A percentile compares a stretch with the other conserved stretches of the same genome.
Evolutionary conservation across 2,329 filamentous ascomycete species (phyloP).

Genomic region (Penicillium polonicum): DNA sequence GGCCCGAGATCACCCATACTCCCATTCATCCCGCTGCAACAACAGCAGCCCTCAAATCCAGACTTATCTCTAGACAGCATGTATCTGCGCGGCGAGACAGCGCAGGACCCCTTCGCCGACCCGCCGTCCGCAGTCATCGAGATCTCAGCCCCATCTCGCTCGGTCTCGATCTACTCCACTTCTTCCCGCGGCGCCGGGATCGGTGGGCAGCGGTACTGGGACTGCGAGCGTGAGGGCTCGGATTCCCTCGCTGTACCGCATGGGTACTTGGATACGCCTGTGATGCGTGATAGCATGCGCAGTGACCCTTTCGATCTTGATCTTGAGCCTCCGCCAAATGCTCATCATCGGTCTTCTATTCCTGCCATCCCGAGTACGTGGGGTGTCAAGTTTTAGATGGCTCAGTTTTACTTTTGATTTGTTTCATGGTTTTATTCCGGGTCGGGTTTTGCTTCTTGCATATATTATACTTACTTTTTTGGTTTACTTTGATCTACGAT

Average conservation of each 20-base stretch:
- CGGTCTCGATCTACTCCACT: conserved; percentile 17
- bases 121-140: conserved; percentile 14
- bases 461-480: neutral
- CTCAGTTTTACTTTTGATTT: neutral
- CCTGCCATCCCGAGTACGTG: conserved; percentile 4
- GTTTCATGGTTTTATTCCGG: no score
- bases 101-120: neutral
- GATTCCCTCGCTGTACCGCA: neutral
- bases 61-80: conserved; percentile 8
- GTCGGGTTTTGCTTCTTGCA: neutral
- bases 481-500: neutral
- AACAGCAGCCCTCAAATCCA: conserved; percentile 7
- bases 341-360: conserved; percentile 26
- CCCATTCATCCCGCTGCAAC: conserved; percentile 13
- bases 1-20: neutral
- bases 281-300: conserved; percentile 26
- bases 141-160: conserved; percentile 15
- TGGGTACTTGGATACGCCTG: conserved; percentile 4
- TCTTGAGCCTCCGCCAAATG: conserved; percentile 33
- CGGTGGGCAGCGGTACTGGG: conserved; percentile 8
- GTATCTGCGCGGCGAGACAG: neutral
- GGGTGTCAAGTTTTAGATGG: conserved; percentile 6
- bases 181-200: conserved; percentile 8
- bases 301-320: conserved; percentile 38
- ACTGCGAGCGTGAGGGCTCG: conserved; percentile 5